phyloP scores from a whole-genome alignment of 1,284 basidiomycete species.

The Serendipita sp. region DNA sequence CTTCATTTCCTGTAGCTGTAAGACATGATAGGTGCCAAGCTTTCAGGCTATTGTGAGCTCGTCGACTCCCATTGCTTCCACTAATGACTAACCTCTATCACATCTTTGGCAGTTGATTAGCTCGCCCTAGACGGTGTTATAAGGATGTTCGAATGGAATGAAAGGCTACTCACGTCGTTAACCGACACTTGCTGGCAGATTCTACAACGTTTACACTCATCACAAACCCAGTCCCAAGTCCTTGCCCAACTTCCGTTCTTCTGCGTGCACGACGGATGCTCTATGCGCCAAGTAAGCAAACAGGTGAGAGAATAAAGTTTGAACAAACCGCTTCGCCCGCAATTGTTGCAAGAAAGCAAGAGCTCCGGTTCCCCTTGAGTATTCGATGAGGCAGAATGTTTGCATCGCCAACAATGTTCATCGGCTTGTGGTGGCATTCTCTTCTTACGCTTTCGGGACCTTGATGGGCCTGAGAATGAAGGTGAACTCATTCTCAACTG shows the following conservation, averaged over 20 bases:
- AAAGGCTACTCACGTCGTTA: neutral
- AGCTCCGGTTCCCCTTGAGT: conserved; percentile 38
- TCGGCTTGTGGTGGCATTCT: conserved; percentile 25
- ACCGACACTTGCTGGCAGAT: neutral
- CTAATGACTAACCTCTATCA: neutral
- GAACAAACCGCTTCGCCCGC: conserved; percentile 43
- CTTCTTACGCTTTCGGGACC: conserved; percentile 14
- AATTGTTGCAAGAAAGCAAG: conserved; percentile 59
- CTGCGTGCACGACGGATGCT: neutral
- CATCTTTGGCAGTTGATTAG: conserved; percentile 1
- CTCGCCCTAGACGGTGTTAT: conserved; percentile 1
- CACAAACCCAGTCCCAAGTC: neutral
- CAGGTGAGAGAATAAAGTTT: conserved; percentile 1
- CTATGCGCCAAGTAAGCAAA: conserved; percentile 1
- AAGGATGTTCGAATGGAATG: neutral
- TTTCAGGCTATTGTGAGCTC: neutral
- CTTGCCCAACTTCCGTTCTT: neutral
- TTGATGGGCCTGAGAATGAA: neutral
- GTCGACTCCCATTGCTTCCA: neutral
- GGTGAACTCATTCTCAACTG: neutral
- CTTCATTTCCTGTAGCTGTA: neutral
- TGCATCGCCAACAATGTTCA: conserved; percentile 53
- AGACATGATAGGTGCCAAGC: conserved; percentile 1
- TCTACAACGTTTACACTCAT: neutral
- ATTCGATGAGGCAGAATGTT: conserved; percentile 43